Evolutionary conservation across 805 yeast species (phyloP), one percentile per base, ranked within the genome.

Genomic region (Candida hungchunana): DNA sequence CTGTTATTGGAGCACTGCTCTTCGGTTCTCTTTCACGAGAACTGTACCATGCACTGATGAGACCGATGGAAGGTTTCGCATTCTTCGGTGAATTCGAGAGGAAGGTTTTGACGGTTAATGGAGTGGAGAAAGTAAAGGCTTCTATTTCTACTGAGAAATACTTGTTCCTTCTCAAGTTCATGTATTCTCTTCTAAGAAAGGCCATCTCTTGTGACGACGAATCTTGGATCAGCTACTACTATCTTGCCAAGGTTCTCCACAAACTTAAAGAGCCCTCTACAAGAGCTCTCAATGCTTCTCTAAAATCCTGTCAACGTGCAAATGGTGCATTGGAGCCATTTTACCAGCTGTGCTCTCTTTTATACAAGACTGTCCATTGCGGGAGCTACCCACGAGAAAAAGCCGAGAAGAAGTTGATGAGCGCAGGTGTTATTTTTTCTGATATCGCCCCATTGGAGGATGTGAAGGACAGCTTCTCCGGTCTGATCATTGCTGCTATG

Each of bases 261-360:
- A 82, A 83, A 48, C 56, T 79, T 29, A 55, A 60, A 1, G 55
- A 48, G 3, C 43, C 54, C 1, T 60, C 68, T 0, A 23, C 32
- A 0, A 35, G 47, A 2, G 72, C 74, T 0, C 36, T 81, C 18
- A 61, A 62, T 0, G 50, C 69, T 5, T 51, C 79, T 14, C 24
- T 66, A 10, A 53, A 56, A n/a, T 60, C 86, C 0, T 72, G 80
- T 39, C 29, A 39, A 7, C 51, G 62, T 3, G 55, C 70, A 3
- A 47, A 58, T 4, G 64, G 66, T 32, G 60, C 64, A 4, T 60
- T 89, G 29, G 96, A 89, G 49, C 90, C 96, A 0, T 88, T 82
- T 51, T 88, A 87, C 50, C 65, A 67, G 29, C 55, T 82, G 4
- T 69, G 83, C 27, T 69, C 85, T 0, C 42, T 72, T 22, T 50